phyloP scores from a whole-genome alignment of 164 flowering plant genomes.

The Dillenia suffruticosa region DNA sequence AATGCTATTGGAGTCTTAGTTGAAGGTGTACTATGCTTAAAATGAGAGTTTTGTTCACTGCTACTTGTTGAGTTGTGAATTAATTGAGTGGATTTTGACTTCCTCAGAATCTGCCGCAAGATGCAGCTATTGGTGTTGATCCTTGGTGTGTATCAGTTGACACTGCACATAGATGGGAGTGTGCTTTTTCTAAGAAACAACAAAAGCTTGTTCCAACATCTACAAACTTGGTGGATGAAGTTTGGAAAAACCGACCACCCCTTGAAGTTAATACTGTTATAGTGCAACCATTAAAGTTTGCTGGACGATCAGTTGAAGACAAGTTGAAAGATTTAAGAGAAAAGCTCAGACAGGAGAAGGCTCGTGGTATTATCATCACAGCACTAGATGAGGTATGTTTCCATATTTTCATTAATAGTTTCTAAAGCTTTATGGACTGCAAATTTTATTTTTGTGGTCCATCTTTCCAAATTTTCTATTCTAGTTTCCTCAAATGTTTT shows the following conservation, averaged over 20 bases:
- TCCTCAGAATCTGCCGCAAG: constrained; percentile 62
- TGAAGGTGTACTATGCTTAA: too few species aligned
- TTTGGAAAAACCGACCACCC: constrained; percentile 77
- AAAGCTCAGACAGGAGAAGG: constrained; percentile 55
- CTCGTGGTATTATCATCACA: constrained; percentile 60
- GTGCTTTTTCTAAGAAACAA: constrained; percentile 50
- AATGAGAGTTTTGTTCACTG: too few species aligned
- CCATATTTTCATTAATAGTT: too few species aligned
- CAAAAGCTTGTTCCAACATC: constrained; percentile 68
- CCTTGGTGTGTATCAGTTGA: constrained; percentile 92
- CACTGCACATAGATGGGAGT: constrained; percentile 86
- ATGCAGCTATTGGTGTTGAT: constrained; percentile 73
- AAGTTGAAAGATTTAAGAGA: constrained; percentile 75
- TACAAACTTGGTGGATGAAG: constrained; percentile 78
- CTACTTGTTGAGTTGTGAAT: background rate
- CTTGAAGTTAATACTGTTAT: constrained; percentile 56
- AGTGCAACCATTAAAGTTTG: constrained; percentile 68
- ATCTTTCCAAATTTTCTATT: too few species aligned
- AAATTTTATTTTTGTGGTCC: too few species aligned
- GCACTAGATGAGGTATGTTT: constrained; percentile 79
- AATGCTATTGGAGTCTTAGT: too few species aligned
- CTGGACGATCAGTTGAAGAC: constrained; percentile 70
- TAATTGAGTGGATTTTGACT: background rate
- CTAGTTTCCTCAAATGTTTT: too few species aligned
- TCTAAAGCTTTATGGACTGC: too few species aligned